These are phyloP conservation scores for Urochloa ruziziensis DNA, from an alignment of 176 grass and related monocot species.

Conservation along the genomic window DNA sequence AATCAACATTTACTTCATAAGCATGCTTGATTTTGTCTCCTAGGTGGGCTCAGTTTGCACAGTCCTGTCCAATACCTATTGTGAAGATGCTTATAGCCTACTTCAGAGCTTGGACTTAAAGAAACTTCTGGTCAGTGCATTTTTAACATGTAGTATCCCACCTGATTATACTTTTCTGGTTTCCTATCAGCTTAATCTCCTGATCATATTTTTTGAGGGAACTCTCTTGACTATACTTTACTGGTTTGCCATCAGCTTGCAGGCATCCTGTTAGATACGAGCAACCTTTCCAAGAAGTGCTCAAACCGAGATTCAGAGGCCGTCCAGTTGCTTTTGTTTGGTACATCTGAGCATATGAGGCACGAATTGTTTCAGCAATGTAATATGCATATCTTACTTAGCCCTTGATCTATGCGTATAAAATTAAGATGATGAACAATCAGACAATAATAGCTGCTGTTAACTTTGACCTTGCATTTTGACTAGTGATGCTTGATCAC, in stretches of 20 bases:
- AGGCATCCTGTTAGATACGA: constrained; percentile 65
- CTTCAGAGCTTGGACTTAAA: constrained; percentile 59
- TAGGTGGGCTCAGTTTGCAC: constrained; percentile 61
- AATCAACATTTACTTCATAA: constrained; percentile 36
- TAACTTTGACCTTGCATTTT: constrained; percentile 30
- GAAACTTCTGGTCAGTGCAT: constrained; percentile 59
- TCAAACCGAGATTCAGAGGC: constrained; percentile 66
- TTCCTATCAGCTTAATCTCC: too few species aligned
- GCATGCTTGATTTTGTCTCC: constrained; percentile 36
- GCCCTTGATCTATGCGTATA: not conserved
- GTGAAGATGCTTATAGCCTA: constrained; percentile 52
- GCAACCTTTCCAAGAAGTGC: constrained; percentile 49
- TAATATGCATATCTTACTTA: constrained; percentile 35
- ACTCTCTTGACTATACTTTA: not conserved
- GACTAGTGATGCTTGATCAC: constrained; percentile 63
- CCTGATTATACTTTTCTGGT: not conserved
- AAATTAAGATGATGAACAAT: not conserved
- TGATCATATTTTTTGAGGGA: too few species aligned
- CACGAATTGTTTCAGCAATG: constrained; percentile 65
- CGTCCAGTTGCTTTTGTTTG: constrained; percentile 47
- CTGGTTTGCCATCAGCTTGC: constrained; percentile 58
- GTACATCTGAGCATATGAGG: constrained; percentile 35
- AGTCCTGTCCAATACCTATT: constrained; percentile 47
- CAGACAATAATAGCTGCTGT: not conserved
- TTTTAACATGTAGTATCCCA: not conserved